A percentile compares a stretch with the other conserved stretches of the same genome.
phyloP scores from a whole-genome alignment of 768 basidiomycete genomes.

The Naganishia kalamii region DNA sequence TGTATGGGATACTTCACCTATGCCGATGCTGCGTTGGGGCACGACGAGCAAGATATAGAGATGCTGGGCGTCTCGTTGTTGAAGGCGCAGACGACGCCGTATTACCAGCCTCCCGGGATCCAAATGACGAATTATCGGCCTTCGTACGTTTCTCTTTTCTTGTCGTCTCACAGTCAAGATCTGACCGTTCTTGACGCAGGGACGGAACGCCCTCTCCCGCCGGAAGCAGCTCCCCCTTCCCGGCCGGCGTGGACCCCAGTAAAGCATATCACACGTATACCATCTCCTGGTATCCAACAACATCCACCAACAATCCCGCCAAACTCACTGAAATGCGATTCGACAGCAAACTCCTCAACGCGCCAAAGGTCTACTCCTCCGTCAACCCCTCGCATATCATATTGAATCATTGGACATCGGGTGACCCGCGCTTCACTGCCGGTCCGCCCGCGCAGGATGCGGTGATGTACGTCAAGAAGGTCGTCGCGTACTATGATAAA shows the following conservation, averaged over 20 bases:
- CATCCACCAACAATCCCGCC: neutral
- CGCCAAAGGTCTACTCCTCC: neutral
- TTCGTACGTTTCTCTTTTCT: neutral
- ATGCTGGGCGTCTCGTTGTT: constrained; percentile 4
- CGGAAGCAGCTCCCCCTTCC: neutral
- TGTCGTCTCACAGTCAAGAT: neutral
- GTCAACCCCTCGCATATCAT: neutral
- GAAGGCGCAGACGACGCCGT: neutral
- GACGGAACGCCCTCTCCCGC: neutral
- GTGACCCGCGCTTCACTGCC: neutral
- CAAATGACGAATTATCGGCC: neutral
- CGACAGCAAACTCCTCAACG: constrained; percentile 8
- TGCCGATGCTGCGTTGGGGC: neutral
- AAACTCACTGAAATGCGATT: constrained; percentile 4
- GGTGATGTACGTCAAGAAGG: neutral
- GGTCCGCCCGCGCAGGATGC: constrained; percentile 9
- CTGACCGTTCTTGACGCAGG: neutral
- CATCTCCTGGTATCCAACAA: neutral
- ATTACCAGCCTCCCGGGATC: neutral
- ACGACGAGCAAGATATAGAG: constrained; percentile 13
- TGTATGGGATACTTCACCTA: neutral
- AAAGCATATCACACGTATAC: constrained; percentile 10
- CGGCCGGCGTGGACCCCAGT: neutral
- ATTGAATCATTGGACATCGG: constrained; percentile 1
- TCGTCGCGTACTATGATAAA: neutral